phyloP scores from a whole-genome alignment of 176 grass and related monocot species.

The Cocos nucifera region DNA sequence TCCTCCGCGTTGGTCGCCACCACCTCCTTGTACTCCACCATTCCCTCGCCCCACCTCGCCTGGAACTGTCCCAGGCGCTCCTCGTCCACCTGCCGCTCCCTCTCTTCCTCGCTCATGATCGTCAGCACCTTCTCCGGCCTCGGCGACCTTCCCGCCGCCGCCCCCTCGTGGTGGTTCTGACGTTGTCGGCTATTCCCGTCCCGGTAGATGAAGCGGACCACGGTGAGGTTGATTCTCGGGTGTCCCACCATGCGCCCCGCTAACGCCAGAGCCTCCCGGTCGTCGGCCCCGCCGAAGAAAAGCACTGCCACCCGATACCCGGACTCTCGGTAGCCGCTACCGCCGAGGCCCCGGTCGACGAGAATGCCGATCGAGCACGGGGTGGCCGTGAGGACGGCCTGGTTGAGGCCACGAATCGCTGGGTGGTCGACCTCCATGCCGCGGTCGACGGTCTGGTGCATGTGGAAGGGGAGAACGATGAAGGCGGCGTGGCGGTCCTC shows the following conservation, averaged over 20 bases:
- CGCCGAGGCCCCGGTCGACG: no score
- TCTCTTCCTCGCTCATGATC: not conserved
- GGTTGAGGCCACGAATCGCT: no score
- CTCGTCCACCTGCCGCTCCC: slow-evolving; percentile 10
- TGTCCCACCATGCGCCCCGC: slow-evolving; percentile 8
- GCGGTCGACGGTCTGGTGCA: no score
- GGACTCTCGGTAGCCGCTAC: no score
- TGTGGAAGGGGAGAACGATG: no score
- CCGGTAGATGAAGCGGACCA: slow-evolving; percentile 4
- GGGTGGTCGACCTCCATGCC: no score
- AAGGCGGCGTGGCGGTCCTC: slow-evolving; percentile 3
- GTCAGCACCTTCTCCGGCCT: not conserved
- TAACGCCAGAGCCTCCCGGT: slow-evolving; percentile 16
- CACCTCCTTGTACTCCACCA: slow-evolving; percentile 10
- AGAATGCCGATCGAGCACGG: no score
- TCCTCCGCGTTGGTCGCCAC: slow-evolving; percentile 5
- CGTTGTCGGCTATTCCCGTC: not conserved
- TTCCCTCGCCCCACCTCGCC: not conserved
- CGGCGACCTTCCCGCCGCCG: not conserved
- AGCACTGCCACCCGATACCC: not conserved
- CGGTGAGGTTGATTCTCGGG: not conserved
- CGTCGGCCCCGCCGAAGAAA: slow-evolving; percentile 19
- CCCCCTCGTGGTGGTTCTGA: not conserved
- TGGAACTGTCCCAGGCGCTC: slow-evolving; percentile 8
- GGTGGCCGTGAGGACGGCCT: no score